Percentiles rank a stretch among this genome's conserved stretches.
phyloP scores from a whole-genome alignment of 768 basidiomycete genomes.

The Cantharellus cinnabarinus region DNA sequence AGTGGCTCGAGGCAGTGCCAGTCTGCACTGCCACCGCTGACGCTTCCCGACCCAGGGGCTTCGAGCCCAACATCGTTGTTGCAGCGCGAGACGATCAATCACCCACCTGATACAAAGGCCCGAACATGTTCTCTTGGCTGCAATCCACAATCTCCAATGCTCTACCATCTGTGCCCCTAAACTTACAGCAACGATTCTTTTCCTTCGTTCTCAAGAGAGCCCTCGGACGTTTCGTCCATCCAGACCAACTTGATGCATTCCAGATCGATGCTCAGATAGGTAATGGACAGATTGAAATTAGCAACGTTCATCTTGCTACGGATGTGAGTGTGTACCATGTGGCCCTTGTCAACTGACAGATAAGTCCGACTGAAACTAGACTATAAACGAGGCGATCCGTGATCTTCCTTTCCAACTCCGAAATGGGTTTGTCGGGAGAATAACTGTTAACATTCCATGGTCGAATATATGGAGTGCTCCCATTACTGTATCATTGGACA shows the following conservation, averaged over 20 bases:
- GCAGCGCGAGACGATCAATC: too few species aligned
- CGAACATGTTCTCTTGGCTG: constrained; percentile 1
- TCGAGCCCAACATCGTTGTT: too few species aligned
- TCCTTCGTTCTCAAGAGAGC: constrained; percentile 71
- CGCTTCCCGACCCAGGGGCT: too few species aligned
- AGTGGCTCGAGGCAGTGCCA: too few species aligned
- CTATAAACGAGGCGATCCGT: constrained; percentile 51
- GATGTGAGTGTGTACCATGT: constrained; percentile 28
- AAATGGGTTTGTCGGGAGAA: constrained; percentile 50
- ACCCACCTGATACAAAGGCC: background rate
- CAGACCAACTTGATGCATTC: constrained; percentile 69
- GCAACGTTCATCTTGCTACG: constrained; percentile 59
- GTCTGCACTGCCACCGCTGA: too few species aligned
- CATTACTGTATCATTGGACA: constrained; percentile 46
- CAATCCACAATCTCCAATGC: constrained; percentile 2
- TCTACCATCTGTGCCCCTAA: constrained; percentile 19
- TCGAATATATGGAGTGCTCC: constrained; percentile 63
- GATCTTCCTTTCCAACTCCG: constrained; percentile 47
- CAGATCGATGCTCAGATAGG: constrained; percentile 86
- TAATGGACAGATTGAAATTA: constrained; percentile 74
- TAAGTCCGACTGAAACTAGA: constrained; percentile 22
- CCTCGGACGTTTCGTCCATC: constrained; percentile 70
- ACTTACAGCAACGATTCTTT: constrained; percentile 71
- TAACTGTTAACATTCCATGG: constrained; percentile 67
- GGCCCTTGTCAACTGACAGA: too few species aligned